These are phyloP conservation scores for Bimuria novae-zelandiae DNA, from an alignment of 2,329 filamentous ascomycete species.

Conservation along the genomic window DNA sequence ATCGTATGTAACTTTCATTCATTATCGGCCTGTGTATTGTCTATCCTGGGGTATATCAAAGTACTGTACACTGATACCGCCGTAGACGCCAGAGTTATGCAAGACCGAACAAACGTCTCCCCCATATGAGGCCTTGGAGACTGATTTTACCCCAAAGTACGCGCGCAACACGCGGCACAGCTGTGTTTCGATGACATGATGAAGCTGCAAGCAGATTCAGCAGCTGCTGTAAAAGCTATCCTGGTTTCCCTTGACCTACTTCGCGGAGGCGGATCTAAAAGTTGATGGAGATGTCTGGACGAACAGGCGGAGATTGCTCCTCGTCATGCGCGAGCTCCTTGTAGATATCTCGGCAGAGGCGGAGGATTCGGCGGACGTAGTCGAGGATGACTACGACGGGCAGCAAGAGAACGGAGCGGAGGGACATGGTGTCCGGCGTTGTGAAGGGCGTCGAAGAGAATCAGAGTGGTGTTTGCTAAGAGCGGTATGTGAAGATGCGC, in stretches of 20 bases:
- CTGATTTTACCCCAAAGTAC: constrained; percentile 35
- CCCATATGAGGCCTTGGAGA: constrained; percentile 27
- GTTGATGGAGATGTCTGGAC: neutral
- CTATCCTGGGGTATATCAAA: neutral
- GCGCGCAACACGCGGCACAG: constrained; percentile 19
- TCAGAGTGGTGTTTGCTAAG: neutral
- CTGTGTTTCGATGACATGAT: constrained; percentile 12
- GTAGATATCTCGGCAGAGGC: neutral
- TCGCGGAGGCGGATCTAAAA: neutral
- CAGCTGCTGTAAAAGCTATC: neutral
- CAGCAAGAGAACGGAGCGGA: neutral
- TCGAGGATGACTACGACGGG: neutral
- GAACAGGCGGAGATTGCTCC: neutral
- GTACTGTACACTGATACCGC: constrained; percentile 7
- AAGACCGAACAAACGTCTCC: constrained; percentile 19
- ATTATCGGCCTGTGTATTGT: neutral
- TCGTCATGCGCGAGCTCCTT: neutral
- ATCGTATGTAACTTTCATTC: neutral
- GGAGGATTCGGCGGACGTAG: neutral
- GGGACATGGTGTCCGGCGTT: neutral
- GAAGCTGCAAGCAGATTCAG: neutral
- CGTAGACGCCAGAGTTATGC: constrained; percentile 33
- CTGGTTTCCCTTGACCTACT: neutral
- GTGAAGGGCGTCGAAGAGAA: no score
- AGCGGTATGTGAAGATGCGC: neutral